Conservation (phyloP, 2,329 filamentous ascomycete species). For the Verticillium klebahnii region DNA sequence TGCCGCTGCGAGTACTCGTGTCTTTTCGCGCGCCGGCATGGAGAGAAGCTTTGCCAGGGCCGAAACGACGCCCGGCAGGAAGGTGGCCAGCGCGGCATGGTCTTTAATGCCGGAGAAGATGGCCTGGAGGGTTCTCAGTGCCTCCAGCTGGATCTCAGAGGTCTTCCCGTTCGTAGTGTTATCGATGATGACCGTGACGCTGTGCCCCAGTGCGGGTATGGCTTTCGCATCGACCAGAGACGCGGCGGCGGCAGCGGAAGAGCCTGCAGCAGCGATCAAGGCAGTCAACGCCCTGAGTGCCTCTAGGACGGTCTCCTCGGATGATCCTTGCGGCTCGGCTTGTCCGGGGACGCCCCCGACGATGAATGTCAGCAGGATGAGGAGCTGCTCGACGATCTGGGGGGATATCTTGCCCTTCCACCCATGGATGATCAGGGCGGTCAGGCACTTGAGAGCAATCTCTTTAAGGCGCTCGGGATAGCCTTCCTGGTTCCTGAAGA, state of each 20-base stretch:
- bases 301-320: constrained; percentile 72
- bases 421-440: constrained; percentile 68
- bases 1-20: constrained; percentile 56
- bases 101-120: constrained; percentile 64
- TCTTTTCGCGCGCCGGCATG: constrained; percentile 55
- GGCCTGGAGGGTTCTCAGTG: constrained; percentile 58
- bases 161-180: constrained; percentile 61
- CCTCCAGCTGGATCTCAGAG: constrained; percentile 65
- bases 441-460: constrained; percentile 68
- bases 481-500: constrained; percentile 71
- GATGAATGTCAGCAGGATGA: constrained; percentile 80
- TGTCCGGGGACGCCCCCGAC: constrained; percentile 67
- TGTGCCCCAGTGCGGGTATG: constrained; percentile 76
- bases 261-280: constrained; percentile 57
- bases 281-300: constrained; percentile 65
- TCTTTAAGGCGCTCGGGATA: constrained; percentile 72
- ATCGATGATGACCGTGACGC: constrained; percentile 75
- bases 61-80: constrained; percentile 85
- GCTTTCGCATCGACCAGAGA: constrained; percentile 52
- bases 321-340: constrained; percentile 37
- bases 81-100: constrained; percentile 71
- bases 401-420: constrained; percentile 71
- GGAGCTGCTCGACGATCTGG: constrained; percentile 74
- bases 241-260: constrained; percentile 42
- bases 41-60: constrained; percentile 71